Base-by-base conservation (phyloP, 805 yeast genomes). In the Kuraishia capsulata region DNA sequence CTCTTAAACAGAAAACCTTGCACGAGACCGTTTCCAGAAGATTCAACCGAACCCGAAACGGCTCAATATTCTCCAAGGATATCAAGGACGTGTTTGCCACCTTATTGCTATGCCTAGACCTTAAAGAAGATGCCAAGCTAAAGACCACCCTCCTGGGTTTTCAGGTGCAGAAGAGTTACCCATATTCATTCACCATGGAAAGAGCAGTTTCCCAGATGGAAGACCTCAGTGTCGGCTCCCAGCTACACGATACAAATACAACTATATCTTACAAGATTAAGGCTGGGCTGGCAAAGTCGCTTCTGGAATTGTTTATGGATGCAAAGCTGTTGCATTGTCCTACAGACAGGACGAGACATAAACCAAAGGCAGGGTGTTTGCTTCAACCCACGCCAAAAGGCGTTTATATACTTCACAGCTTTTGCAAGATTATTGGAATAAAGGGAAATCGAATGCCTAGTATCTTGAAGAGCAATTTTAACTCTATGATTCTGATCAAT, bases 361-460 rank as follows among this genome's bases (percentile, higher is more conserved):
- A 53, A 31, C 67, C 78, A 4, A 69, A 69, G 37, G 58, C 50
- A 0, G 62, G 58, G 3, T 61, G 65, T 0, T 42, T 64, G 2
- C 52, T 86, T 21, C 97, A 90, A 52, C 95, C 96, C 3, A 86
- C 96, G 0, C 88, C 97, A 0, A 90, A 90, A 51, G 97, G 97
- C 1, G 76, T 87, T 5, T 78, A 87, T 0, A 51, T 86, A 0
- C 56, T 89, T 2, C 76, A 74, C 36, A 62, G 66, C 14, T 86
- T 79, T 53, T 76, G 81, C 43, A 62, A 65, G 37, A 71, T 64
- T 31, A 56, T 69, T 35, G 94, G 88, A 0, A 54, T 78, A 35
- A 64, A 59, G 33, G 56, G 56, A 13, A 42, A 49, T 1, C 40
- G 46, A 1, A 49, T 61, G 20, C 79, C 79, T 1, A 50, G 53